Base-by-base conservation (phyloP, 805 yeast genomes). In the Diddensiella santjacobensis region DNA sequence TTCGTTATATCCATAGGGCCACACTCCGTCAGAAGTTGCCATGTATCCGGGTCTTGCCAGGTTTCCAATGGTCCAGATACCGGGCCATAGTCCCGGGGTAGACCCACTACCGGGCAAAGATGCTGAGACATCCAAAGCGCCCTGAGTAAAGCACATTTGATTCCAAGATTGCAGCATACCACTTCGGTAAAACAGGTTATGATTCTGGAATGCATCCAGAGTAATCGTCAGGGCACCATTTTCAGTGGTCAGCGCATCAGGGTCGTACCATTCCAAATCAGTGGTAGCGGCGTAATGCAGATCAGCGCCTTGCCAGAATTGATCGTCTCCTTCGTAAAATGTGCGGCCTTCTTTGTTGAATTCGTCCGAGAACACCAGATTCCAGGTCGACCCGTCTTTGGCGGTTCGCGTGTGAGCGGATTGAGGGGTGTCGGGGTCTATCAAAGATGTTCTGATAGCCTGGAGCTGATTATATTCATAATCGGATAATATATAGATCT, bases 121-220 rank as follows among this genome's bases (percentile, higher is more conserved):
- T 0, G 86, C 91, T 6, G 88, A 80, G 3, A 84, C 78, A 62
- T 87, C 96, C 54, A 89, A 58, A 37, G 71, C 64, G 43, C 97
- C 97, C 61, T 88, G 88, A 2, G 95, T 83, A 64, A 84, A 88
- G 63, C 98, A 90, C 63, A 90, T 60, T 68, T 83, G 81, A 68
- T 90, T 90, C 98, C 98, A 90, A 23, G 86, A 75, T 68, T 89
- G 96, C 11, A 90, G 61, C 96, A 88, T 87, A 19, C 91, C 97
- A 1, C 95, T 85, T 58, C 96, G 77, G 71, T 90, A 90, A 64
- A 72, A 81, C 55, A 90, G 69, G 58, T 83, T 71, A 68, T 89
- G 96, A 66, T 85, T 86, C 60, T 78, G 71, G 67, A 71, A 85
- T 1, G 96, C 95, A 63, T 90, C 97, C 80, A 90, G 69, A 46